Evolutionary conservation across 345 rosid species (phyloP).

Genomic region (Camelina sativa): DNA sequence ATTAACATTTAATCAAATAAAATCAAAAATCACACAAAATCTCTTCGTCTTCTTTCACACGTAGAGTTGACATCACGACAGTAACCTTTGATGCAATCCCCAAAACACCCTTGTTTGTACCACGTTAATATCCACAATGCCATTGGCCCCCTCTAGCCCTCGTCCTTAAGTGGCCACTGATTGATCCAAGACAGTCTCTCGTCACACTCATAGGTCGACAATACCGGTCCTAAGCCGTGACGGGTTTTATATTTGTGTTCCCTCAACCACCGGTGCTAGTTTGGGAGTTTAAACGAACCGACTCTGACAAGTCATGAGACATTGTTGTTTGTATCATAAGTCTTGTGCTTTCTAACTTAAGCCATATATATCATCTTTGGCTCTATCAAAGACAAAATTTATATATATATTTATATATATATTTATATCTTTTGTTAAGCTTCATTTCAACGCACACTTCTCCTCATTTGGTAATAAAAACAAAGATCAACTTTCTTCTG

Average conservation of each 20-base stretch:
- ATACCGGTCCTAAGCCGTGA: constrained; percentile 43
- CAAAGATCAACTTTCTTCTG: constrained; percentile 31
- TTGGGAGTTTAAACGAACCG: constrained; percentile 38
- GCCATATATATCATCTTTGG: constrained; percentile 34
- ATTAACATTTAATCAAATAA: constrained; percentile 28
- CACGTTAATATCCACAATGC: constrained; percentile 39
- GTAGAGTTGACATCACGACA: constrained; percentile 61
- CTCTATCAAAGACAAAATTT: constrained; percentile 17
- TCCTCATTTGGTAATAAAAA: constrained; percentile 36
- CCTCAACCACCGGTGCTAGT: constrained; percentile 44
- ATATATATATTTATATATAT: constrained; percentile 26
- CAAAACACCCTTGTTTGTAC: constrained; percentile 21
- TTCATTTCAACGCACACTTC: constrained; percentile 14
- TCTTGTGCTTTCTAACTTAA: constrained; percentile 32
- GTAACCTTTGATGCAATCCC: constrained; percentile 28
- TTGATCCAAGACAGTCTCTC: constrained; percentile 53
- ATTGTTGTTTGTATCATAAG: constrained; percentile 41
- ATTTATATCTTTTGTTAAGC: constrained; percentile 22
- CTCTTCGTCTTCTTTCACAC: constrained; percentile 42
- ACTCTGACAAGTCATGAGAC: constrained; percentile 46
- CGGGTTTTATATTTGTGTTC: constrained; percentile 41
- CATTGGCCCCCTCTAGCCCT: constrained; percentile 30
- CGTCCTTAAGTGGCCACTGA: constrained; percentile 43
- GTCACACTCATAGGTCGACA: constrained; percentile 56
- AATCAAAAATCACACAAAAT: constrained; percentile 10